Evolutionary conservation across 1,284 basidiomycete species (phyloP).

Genomic region (Ceratobasidium theobromae): DNA sequence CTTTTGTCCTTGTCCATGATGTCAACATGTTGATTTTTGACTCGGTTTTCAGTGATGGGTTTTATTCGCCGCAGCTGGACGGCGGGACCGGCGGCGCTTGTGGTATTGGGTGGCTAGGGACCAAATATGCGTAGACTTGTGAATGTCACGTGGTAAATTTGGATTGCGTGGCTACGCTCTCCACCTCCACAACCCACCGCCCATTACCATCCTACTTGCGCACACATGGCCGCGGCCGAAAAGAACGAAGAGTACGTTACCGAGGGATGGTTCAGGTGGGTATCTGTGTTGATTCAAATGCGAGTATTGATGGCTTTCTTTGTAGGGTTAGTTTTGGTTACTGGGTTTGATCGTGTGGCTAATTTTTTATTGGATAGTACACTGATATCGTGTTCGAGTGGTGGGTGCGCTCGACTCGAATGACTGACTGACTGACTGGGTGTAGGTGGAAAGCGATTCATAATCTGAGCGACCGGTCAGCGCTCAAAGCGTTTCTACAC

Average conservation of each 20-base stretch:
- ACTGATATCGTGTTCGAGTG: conserved; percentile 37
- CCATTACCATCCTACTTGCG: neutral
- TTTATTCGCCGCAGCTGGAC: too few species aligned
- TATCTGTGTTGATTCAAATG: neutral
- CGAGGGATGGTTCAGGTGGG: conserved; percentile 22
- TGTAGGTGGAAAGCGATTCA: conserved; percentile 51
- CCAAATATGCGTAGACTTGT: neutral
- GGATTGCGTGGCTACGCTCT: conserved; percentile 6
- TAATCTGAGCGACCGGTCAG: conserved; percentile 55
- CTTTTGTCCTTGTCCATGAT: too few species aligned
- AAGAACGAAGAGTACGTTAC: conserved; percentile 1
- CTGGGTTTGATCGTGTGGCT: conserved; percentile 9
- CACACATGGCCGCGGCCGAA: neutral
- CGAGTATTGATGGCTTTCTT: neutral
- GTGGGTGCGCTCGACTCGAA: conserved; percentile 5
- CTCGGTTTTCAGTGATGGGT: too few species aligned
- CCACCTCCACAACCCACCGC: conserved; percentile 5
- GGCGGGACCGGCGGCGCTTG: too few species aligned
- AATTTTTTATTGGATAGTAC: conserved; percentile 7
- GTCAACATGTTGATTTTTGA: too few species aligned
- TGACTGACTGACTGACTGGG: neutral
- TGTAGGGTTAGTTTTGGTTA: conserved; percentile 18
- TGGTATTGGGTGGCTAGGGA: neutral
- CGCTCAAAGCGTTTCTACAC: conserved; percentile 68
- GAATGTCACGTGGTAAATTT: neutral